These are phyloP conservation scores for Daldinia concentrica DNA, from an alignment of 495 filamentous ascomycete genomes.

Conservation along the genomic window DNA sequence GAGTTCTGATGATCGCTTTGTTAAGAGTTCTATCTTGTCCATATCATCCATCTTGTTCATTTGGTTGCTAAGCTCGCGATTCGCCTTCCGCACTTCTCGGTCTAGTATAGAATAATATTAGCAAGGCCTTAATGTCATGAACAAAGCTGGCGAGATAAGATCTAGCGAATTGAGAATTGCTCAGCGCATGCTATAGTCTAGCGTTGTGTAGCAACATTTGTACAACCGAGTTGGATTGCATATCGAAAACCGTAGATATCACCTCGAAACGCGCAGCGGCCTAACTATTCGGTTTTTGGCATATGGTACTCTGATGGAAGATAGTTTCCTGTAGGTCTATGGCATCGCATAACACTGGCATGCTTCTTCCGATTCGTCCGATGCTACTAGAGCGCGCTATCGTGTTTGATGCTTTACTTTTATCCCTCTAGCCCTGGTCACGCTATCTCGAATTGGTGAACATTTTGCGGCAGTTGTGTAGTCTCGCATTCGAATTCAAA, in stretches of 20 bases:
- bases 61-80: conserved; percentile 83
- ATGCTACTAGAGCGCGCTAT: conserved; percentile 1
- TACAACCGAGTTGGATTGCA: conserved; percentile 12
- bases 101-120: conserved; percentile 50
- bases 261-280: neutral
- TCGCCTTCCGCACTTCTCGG: conserved; percentile 86
- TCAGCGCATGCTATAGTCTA: conserved; percentile 7
- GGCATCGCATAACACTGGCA: conserved; percentile 11
- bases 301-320: conserved; percentile 1
- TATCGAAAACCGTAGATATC: conserved; percentile 10
- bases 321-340: conserved; percentile 9
- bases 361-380: conserved; percentile 7
- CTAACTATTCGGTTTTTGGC: neutral
- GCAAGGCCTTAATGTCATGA: conserved; percentile 13
- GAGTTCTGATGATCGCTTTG: conserved; percentile 90
- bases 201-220: conserved; percentile 6
- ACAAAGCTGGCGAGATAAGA: conserved; percentile 10
- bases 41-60: conserved; percentile 79
- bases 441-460: conserved; percentile 7
- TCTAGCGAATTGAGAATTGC: neutral
- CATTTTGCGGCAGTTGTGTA: neutral
- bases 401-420: conserved; percentile 1
- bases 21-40: conserved; percentile 82
- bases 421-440: neutral
- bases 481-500: neutral